Evolutionary conservation across 257 asterid species (phyloP), one percentile per base, ranked within the genome.

Genomic region (Nicotiana paniculata): DNA sequence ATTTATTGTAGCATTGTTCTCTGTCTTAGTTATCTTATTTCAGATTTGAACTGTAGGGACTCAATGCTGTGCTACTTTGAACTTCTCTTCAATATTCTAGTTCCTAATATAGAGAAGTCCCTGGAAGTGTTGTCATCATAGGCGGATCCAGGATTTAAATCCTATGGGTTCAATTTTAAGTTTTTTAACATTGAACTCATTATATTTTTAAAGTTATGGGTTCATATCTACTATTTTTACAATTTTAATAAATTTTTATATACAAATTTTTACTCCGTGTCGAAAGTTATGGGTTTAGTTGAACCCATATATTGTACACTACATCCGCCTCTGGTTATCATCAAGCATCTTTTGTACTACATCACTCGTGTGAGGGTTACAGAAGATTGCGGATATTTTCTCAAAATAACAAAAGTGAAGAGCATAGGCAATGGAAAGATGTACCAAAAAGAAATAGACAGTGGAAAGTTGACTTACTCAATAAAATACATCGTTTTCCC

Each of bases 371-470:
- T 32, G 26, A 90, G 79, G 76, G 93, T 91, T 72, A 79, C 82
- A 48, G 87, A 87, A 82, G 81, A 78, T 77, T 69, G 39, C 68
- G 98, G 97, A 58, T 95, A 93, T 91, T 81, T 89, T 18, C 89
- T 92, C 65, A 88, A 91, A 21, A 92, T 95, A 63, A 93, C 97
- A 33, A 86, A 90, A 81, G 57, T 93, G 86, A 83, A 87, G 79
- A 85, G 90, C 76, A 90, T 95, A 86, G 93, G 91, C 63, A 83
- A 64, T 46, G 96, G 87, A 32, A 32, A 32, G 33, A 32, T 32
- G 33, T 32, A 32, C 33, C 33, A 2, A 32, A 32, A 32, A 32
- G 3, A 0, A 32, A 89, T 95, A 86, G 93, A 91, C 63, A 83
- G 61, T 46, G 96, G 87, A 33, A 82, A 86, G 39, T 54, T 81